phyloP scores from a whole-genome alignment of 225 moss, liverwort and hornwort genomes.

The Polytrichum formosum region DNA sequence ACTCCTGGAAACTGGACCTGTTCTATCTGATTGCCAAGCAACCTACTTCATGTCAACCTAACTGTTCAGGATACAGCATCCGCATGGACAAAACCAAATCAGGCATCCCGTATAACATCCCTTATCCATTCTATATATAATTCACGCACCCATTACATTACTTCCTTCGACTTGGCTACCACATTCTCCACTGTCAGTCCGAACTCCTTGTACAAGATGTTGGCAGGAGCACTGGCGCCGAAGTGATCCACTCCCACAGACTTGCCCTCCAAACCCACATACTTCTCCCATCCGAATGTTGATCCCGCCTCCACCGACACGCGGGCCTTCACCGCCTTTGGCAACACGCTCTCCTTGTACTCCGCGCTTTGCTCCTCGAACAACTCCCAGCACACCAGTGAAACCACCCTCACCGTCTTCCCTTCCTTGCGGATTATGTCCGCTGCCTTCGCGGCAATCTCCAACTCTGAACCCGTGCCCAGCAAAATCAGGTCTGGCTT shows the following conservation, averaged over 20 bases:
- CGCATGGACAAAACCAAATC: no score
- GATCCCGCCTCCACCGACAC: conserved; percentile 80
- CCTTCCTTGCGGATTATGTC: conserved; percentile 61
- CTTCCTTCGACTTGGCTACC: conserved; percentile 64
- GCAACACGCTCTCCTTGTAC: conserved; percentile 79
- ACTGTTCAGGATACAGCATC: no score
- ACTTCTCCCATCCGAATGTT: conserved; percentile 88
- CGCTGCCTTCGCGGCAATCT: conserved; percentile 75
- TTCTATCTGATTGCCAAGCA: not conserved
- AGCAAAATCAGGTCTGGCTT: conserved; percentile 82
- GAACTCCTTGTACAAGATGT: conserved; percentile 67
- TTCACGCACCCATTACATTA: conserved; percentile 10
- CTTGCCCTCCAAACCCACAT: conserved; percentile 49
- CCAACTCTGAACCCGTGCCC: conserved; percentile 80
- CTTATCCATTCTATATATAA: not conserved
- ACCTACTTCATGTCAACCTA: no score
- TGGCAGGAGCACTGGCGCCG: conserved; percentile 68
- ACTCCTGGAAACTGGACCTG: conserved; percentile 9
- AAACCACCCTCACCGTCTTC: conserved; percentile 69
- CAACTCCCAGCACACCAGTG: conserved; percentile 75
- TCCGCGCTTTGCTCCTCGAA: conserved; percentile 83
- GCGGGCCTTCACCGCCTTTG: conserved; percentile 57
- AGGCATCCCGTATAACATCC: not conserved
- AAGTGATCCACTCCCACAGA: conserved; percentile 65
- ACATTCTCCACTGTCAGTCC: conserved; percentile 70